Percentiles rank a stretch among this genome's conserved stretches.
Conservation (phyloP, 306 rosid species). For the Ammopiptanthus mongolicus region DNA sequence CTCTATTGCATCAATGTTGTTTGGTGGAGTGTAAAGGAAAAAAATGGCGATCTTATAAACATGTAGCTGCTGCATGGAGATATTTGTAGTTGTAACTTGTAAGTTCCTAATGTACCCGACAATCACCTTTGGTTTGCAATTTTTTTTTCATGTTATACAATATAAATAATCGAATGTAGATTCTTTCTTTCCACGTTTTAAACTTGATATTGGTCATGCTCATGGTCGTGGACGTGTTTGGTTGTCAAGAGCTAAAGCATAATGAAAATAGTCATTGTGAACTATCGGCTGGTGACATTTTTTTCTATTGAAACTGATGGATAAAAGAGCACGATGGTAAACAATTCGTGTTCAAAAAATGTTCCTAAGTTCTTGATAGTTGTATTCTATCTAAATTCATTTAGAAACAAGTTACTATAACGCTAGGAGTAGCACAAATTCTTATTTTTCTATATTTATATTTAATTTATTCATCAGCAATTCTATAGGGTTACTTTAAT, state of each 20-base stretch:
- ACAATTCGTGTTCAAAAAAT: no score
- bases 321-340: no score
- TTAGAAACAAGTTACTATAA: no score
- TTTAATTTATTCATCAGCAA: no score
- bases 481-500: no score
- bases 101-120: background rate
- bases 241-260: background rate
- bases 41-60: slow-evolving; percentile 1
- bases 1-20: slow-evolving; percentile 15
- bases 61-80: background rate
- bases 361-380: no score
- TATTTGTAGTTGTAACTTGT: slow-evolving; percentile 9
- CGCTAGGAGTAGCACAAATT: no score
- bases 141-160: background rate
- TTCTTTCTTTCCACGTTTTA: background rate
- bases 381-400: no score
- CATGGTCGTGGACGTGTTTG: background rate
- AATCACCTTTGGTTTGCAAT: background rate
- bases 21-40: slow-evolving; percentile 10
- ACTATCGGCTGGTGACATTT: no score
- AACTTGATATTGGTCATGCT: background rate
- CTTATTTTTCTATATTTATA: no score
- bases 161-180: background rate
- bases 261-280: no score
- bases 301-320: no score